Percentiles rank a stretch among this genome's conserved stretches.
These are phyloP conservation scores for Yamadazyma membranifaciens DNA, from an alignment of 1,139 yeast species.

Conservation along the genomic window DNA sequence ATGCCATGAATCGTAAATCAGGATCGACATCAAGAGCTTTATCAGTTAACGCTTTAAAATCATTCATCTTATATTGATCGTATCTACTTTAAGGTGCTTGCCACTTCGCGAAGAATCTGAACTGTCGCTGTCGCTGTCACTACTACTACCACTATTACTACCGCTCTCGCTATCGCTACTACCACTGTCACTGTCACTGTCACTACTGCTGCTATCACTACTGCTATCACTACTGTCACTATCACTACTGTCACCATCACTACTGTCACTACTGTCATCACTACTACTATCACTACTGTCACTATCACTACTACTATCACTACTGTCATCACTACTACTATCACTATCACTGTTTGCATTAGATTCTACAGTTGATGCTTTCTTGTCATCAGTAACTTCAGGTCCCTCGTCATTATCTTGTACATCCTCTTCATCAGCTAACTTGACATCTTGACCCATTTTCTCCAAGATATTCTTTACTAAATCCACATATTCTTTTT, in stretches of 20 bases:
- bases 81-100: conserved; percentile 5
- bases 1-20: conserved; percentile 84
- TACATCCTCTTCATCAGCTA: conserved; percentile 40
- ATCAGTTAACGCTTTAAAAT: conserved; percentile 34
- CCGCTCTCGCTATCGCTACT: conserved; percentile 7
- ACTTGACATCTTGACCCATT: conserved; percentile 33
- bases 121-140: conserved; percentile 5
- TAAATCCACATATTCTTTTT: conserved; percentile 41
- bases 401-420: conserved; percentile 29
- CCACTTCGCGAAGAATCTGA: conserved; percentile 6
- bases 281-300: not conserved
- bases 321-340: not conserved
- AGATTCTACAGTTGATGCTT: conserved; percentile 27
- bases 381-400: conserved; percentile 30
- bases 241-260: conserved; percentile 1
- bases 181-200: not conserved
- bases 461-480: conserved; percentile 37
- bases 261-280: conserved; percentile 1
- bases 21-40: conserved; percentile 70
- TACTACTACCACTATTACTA: conserved; percentile 3
- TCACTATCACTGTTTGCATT: not conserved
- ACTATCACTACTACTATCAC: conserved; percentile 1
- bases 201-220: not conserved
- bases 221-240: conserved; percentile 2
- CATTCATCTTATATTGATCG: conserved; percentile 14